Conservation (phyloP, 257 asterid species). For the Parsonsia alboflavescens region DNA sequence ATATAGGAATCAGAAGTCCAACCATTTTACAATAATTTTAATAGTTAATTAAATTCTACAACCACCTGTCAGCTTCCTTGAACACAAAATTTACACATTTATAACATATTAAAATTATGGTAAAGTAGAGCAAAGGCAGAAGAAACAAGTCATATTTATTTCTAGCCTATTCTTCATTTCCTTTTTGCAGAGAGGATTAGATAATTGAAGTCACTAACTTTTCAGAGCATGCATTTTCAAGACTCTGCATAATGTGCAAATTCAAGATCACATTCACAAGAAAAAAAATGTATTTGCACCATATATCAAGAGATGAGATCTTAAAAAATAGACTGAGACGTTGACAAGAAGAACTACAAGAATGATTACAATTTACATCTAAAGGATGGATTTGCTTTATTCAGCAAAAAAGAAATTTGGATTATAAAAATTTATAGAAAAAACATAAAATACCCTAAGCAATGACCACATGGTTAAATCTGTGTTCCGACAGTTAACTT, state of each 20-base stretch:
- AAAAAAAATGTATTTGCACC: neutral
- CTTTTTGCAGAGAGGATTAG: neutral
- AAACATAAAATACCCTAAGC: neutral
- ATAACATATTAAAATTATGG: neutral
- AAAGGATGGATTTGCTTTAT: neutral
- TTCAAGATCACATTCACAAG: neutral
- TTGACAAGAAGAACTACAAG: neutral
- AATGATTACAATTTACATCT: neutral
- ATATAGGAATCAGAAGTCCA: neutral
- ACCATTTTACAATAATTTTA: neutral
- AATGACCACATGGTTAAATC: neutral
- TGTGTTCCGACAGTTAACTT: neutral
- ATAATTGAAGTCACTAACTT: neutral
- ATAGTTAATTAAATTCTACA: neutral
- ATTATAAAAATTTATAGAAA: neutral
- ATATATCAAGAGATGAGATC: neutral
- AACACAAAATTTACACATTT: neutral
- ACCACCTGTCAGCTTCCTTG: neutral
- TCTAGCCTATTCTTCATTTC: neutral
- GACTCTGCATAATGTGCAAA: neutral
- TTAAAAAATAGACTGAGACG: neutral
- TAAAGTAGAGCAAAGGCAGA: neutral
- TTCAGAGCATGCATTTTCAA: neutral
- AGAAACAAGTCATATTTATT: neutral
- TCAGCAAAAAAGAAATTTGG: neutral